A percentile compares a stretch with the other conserved stretches of the same genome.
Conservation (phyloP, 441 rosid species). For the Corymbia calophylla region DNA sequence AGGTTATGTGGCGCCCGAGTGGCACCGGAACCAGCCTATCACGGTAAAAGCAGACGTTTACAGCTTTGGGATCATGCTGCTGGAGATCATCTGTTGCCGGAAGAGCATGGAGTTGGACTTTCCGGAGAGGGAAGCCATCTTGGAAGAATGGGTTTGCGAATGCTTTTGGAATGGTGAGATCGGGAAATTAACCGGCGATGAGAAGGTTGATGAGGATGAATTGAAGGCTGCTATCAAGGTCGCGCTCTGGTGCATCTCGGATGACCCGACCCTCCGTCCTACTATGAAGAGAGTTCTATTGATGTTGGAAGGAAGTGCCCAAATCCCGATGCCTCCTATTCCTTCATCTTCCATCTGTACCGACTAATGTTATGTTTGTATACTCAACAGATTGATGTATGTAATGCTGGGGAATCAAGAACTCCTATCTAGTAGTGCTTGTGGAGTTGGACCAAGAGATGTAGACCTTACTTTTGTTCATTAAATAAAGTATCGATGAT, state of each 20-base stretch:
- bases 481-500: not conserved
- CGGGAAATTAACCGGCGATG: not conserved
- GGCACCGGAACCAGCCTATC: slow-evolving; percentile 14
- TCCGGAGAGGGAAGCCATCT: slow-evolving; percentile 4
- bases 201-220: slow-evolving; percentile 5
- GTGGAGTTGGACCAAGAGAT: not conserved
- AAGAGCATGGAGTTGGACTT: slow-evolving; percentile 2
- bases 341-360: not conserved
- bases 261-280: slow-evolving; percentile 9
- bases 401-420: not conserved
- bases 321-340: not conserved
- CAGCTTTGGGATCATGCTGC: slow-evolving; percentile 20
- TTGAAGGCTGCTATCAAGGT: slow-evolving; percentile 11
- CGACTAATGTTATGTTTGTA: not conserved
- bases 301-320: not conserved
- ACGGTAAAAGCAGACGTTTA: slow-evolving; percentile 21
- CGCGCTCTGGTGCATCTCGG: slow-evolving; percentile 18
- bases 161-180: not conserved
- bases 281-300: not conserved
- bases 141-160: slow-evolving; percentile 10
- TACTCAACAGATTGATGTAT: not conserved
- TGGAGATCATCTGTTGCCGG: slow-evolving; percentile 19
- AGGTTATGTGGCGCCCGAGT: slow-evolving; percentile 27
- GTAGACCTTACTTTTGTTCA: not conserved
- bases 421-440: not conserved